These are phyloP conservation scores for Pythium dissimile DNA, from an alignment of 352 stramenopile species.

Conservation along the genomic window DNA sequence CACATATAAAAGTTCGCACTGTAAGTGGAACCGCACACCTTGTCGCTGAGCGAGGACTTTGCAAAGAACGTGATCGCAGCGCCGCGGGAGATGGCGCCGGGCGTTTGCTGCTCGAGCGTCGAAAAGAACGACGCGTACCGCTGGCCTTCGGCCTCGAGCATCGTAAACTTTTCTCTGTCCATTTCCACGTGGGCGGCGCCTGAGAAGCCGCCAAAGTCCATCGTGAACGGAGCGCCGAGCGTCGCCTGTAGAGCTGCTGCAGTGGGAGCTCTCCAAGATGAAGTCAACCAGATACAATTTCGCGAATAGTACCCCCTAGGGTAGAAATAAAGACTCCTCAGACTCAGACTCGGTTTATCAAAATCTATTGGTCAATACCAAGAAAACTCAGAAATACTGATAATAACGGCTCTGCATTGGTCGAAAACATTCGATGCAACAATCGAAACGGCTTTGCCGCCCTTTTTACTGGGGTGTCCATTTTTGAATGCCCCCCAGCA, in stretches of 20 bases:
- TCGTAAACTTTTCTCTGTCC: conserved; percentile 44
- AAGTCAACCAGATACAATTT: neutral
- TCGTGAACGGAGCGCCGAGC: neutral
- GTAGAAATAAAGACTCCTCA: too few relatives aligned
- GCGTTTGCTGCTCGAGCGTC: conserved; percentile 32
- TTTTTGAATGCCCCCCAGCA: neutral
- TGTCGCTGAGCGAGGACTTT: conserved; percentile 34
- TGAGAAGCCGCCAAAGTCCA: conserved; percentile 14
- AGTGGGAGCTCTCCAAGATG: neutral
- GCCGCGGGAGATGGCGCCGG: conserved; percentile 19
- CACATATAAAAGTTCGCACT: neutral
- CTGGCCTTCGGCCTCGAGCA: conserved; percentile 55
- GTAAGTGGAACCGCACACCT: neutral
- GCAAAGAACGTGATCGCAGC: conserved; percentile 48
- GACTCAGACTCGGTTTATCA: too few relatives aligned
- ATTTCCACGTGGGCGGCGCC: neutral
- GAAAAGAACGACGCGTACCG: conserved; percentile 63
- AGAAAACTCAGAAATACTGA: too few relatives aligned
- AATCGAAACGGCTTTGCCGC: conserved; percentile 17
- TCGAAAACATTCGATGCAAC: conserved; percentile 1
- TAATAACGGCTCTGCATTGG: conserved; percentile 8
- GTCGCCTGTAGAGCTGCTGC: too few relatives aligned
- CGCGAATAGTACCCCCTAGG: neutral
- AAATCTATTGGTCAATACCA: too few relatives aligned
- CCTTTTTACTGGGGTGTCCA: conserved; percentile 9